Conservation (phyloP, 2,329 filamentous ascomycete genomes). For the Monilinia fructigena region DNA sequence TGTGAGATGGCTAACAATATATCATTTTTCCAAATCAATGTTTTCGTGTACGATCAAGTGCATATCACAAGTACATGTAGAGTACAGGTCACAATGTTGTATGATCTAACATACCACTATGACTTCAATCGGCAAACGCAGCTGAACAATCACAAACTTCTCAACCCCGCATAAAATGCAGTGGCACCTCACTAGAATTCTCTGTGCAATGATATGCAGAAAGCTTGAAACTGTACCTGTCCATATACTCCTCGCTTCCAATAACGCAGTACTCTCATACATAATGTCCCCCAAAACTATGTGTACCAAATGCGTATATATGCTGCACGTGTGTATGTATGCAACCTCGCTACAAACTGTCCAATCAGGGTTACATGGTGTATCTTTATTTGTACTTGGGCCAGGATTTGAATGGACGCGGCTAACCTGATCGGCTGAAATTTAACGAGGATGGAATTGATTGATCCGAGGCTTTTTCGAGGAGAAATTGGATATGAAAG, state of each 20-base stretch:
- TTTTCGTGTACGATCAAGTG: background rate
- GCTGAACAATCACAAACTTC: background rate
- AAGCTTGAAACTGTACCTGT: background rate
- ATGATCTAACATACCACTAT: background rate
- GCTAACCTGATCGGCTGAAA: slow-evolving; percentile 36
- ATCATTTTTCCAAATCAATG: slow-evolving; percentile 1
- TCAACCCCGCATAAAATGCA: background rate
- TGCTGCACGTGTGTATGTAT: background rate
- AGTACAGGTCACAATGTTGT: slow-evolving; percentile 6
- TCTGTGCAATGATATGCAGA: background rate
- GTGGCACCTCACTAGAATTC: background rate
- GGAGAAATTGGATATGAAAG: background rate
- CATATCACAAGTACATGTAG: background rate
- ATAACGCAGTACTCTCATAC: background rate
- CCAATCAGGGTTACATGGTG: slow-evolving; percentile 27
- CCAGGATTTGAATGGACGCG: slow-evolving; percentile 11
- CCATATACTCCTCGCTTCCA: background rate
- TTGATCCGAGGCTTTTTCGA: slow-evolving; percentile 7
- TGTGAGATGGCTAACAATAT: background rate
- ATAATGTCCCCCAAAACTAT: background rate
- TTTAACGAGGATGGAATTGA: slow-evolving; percentile 30
- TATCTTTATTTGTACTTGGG: background rate
- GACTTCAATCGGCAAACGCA: background rate
- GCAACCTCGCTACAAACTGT: slow-evolving; percentile 29
- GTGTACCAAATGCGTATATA: background rate